These are phyloP conservation scores for Xylaria polymorpha DNA, from an alignment of 2,329 filamentous ascomycete genomes.

Conservation along the genomic window DNA sequence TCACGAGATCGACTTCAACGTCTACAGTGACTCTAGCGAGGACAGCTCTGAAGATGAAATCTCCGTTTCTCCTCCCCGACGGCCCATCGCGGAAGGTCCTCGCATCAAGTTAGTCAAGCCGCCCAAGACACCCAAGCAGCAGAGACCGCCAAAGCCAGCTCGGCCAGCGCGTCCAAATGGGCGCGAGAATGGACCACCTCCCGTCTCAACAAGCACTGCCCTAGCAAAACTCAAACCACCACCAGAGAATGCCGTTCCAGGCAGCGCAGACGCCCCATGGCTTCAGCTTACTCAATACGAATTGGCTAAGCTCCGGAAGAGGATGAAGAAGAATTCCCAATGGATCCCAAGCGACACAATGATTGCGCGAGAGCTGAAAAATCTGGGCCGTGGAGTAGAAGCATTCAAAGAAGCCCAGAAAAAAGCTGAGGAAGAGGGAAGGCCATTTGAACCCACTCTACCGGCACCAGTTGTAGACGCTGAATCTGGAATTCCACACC, in stretches of 20 bases:
- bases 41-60: slow-evolving; percentile 64
- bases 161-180: slow-evolving; percentile 48
- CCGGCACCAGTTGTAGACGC: slow-evolving; percentile 59
- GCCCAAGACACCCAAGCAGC: slow-evolving; percentile 60
- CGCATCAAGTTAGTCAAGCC: slow-evolving; percentile 64
- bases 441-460: slow-evolving; percentile 64
- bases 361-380: slow-evolving; percentile 82
- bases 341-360: slow-evolving; percentile 89
- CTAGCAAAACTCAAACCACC: slow-evolving; percentile 65
- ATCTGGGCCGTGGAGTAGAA: slow-evolving; percentile 73
- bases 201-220: slow-evolving; percentile 55
- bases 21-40: slow-evolving; percentile 65
- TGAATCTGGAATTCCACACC: slow-evolving; percentile 63
- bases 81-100: slow-evolving; percentile 54
- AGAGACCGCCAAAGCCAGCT: slow-evolving; percentile 51
- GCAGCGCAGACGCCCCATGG: slow-evolving; percentile 72
- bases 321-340: slow-evolving; percentile 92
- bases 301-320: slow-evolving; percentile 77
- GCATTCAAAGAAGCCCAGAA: slow-evolving; percentile 71
- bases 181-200: slow-evolving; percentile 56
- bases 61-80: slow-evolving; percentile 54
- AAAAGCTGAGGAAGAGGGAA: slow-evolving; percentile 73
- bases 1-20: slow-evolving; percentile 72
- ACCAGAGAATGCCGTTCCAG: slow-evolving; percentile 68
- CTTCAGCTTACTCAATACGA: slow-evolving; percentile 73